Base-by-base conservation (phyloP, 2,329 filamentous ascomycete species). In the Phyllosticta citribraziliensis region DNA sequence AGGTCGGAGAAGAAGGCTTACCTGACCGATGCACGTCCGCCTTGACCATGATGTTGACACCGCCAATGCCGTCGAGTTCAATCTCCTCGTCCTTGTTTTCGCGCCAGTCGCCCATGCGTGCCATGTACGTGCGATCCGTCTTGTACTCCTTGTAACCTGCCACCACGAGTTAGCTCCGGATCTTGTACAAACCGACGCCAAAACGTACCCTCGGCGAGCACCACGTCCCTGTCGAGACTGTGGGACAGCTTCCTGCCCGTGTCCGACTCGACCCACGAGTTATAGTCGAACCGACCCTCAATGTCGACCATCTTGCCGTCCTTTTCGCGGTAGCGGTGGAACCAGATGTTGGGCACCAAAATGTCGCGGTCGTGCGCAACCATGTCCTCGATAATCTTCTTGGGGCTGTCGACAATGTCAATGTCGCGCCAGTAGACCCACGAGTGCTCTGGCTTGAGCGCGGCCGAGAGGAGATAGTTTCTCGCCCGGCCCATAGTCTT, bases 381-480 rank as follows among this genome's bases (percentile, higher is more conserved):
- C 67, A 99, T 95, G 70, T 99, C 94, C 77, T 99, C 92, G 35
- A 99, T 80, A 64, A 99, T 95, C 70, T 84, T 87, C 65, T 83
- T 82, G 1, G 93, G 91, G 72, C 88, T 96, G 71, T 99, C 92
- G 55, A 89, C 86, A 68, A 99, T 97, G 74, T 99, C 94, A 56
- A 96, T 92, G 73, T 99, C 94, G 63, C 94, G 85, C 94, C 94
- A 99, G 75, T 97, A 97, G 9, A 97, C 92, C 94, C 94, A 99
- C 9, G 91, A 93, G 73, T 99, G 94, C 64, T 97, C 91, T 0
- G 91, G 86, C 78, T 95, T 96, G 69, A 99, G 73, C 2, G 94
- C 88, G 0, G 90, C 81, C 33, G 86, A 84, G 1, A 99, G 83
- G 20, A 99, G 81, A 74, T 96, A 99, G 74, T 99, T 99, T 67